Evolutionary conservation across 2,329 filamentous ascomycete species (phyloP).

Genomic region (Drechslerella coelobrocha): DNA sequence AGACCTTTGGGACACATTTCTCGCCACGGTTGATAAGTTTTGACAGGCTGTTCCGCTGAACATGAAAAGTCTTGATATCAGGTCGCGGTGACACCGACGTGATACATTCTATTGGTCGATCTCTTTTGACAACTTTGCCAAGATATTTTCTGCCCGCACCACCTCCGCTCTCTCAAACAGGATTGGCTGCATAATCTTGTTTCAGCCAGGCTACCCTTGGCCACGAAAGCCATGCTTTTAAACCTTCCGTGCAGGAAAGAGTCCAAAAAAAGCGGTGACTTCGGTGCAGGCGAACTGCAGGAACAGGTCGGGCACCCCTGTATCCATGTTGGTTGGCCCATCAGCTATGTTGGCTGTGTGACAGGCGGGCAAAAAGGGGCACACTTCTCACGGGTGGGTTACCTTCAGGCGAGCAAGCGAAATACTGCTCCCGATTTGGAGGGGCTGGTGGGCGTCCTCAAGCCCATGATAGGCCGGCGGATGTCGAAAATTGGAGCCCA

Average conservation of each 20-base stretch:
- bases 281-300: slow-evolving; percentile 49
- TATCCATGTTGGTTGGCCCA: slow-evolving; percentile 18
- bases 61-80: slow-evolving; percentile 14
- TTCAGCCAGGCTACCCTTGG: slow-evolving; percentile 46
- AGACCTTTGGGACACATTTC: slow-evolving; percentile 10
- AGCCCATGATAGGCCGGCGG: slow-evolving; percentile 43
- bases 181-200: slow-evolving; percentile 50
- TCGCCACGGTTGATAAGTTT: slow-evolving; percentile 23
- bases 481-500: slow-evolving; percentile 26
- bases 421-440: slow-evolving; percentile 29
- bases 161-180: slow-evolving; percentile 31
- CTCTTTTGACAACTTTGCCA: slow-evolving; percentile 22
- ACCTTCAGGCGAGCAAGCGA: slow-evolving; percentile 37
- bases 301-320: slow-evolving; percentile 45
- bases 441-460: slow-evolving; percentile 15
- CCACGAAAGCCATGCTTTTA: slow-evolving; percentile 37
- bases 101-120: slow-evolving; percentile 29
- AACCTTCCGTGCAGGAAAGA: slow-evolving; percentile 47
- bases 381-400: not conserved
- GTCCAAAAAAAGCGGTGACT: slow-evolving; percentile 38
- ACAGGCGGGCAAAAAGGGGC: slow-evolving; percentile 24
- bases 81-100: slow-evolving; percentile 39
- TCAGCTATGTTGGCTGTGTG: slow-evolving; percentile 47
- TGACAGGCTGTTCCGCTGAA: slow-evolving; percentile 11
- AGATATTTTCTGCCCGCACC: slow-evolving; percentile 39